Evolutionary conservation across 352 stramenopile genomes (phyloP).

Genomic region (Phytophthora pseudosyringae): DNA sequence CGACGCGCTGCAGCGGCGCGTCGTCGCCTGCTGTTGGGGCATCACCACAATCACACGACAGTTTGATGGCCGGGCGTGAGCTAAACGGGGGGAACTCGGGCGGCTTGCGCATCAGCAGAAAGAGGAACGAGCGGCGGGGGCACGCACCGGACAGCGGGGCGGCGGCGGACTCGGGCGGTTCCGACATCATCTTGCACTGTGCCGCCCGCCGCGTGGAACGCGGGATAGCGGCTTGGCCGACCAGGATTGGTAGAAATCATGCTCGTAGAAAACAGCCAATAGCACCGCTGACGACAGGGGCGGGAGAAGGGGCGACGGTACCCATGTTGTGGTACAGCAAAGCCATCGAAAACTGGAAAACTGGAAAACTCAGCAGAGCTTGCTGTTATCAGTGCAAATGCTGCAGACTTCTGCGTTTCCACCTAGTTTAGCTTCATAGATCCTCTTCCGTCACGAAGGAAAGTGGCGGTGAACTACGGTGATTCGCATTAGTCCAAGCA

Average conservation of each 20-base stretch:
- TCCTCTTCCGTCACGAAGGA: too few species aligned
- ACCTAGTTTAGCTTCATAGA: too few species aligned
- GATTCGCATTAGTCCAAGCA: too few species aligned
- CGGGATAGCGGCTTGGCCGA: slow-evolving; percentile 1
- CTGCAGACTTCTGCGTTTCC: too few species aligned
- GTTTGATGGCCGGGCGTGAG: slow-evolving; percentile 17
- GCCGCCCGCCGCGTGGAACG: slow-evolving; percentile 38
- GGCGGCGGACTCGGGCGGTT: slow-evolving; percentile 31
- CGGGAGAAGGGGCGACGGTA: neutral
- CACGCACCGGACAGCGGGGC: slow-evolving; percentile 28
- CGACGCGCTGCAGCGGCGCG: slow-evolving; percentile 50
- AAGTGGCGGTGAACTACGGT: too few species aligned
- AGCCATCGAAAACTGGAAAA: too few species aligned
- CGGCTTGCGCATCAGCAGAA: slow-evolving; percentile 24
- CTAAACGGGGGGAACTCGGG: slow-evolving; percentile 6
- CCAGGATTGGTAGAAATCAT: slow-evolving; percentile 31
- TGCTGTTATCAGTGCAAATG: neutral
- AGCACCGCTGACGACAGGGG: slow-evolving; percentile 2
- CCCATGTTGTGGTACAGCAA: neutral
- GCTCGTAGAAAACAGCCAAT: neutral
- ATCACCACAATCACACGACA: slow-evolving; percentile 29
- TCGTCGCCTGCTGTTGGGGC: slow-evolving; percentile 8
- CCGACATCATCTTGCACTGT: slow-evolving; percentile 35
- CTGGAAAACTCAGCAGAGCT: too few species aligned
- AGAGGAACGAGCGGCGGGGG: slow-evolving; percentile 10